Conservation (phyloP, 23 red algal genomes). For the Cyanidioschyzon merolae region DNA sequence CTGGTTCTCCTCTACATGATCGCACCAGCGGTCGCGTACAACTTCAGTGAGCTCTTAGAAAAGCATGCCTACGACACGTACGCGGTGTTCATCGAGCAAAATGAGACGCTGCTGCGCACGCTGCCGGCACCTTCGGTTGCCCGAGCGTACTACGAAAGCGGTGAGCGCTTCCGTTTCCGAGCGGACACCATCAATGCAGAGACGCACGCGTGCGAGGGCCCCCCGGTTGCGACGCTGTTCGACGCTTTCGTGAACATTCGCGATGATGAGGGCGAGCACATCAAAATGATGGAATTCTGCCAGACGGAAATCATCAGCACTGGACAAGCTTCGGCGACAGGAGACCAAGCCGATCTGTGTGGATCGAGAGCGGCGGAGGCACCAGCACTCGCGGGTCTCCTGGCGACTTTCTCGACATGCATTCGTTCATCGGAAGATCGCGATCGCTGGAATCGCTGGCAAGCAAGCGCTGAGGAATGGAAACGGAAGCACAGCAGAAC, state of each 20-base stretch:
- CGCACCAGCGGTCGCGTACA: constrained; percentile 21
- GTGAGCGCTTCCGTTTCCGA: constrained; percentile 9
- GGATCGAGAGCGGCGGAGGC: too few species aligned
- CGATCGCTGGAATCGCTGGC: background rate
- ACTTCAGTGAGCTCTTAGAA: constrained; percentile 32
- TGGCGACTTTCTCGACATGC: background rate
- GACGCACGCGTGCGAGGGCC: background rate
- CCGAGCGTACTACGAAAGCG: constrained; percentile 19
- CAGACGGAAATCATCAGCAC: background rate
- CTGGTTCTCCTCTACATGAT: constrained; percentile 17
- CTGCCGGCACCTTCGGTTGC: constrained; percentile 28
- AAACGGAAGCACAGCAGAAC: background rate
- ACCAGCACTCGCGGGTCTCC: background rate
- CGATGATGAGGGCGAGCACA: constrained; percentile 41
- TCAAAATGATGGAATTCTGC: constrained; percentile 1
- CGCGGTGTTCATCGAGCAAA: constrained; percentile 16
- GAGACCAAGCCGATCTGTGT: too few species aligned
- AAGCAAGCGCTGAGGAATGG: background rate
- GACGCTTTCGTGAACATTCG: constrained; percentile 34
- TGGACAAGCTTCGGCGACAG: too few species aligned
- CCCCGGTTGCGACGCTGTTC: constrained; percentile 17
- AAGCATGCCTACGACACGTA: constrained; percentile 40
- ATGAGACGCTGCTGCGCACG: background rate
- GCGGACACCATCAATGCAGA: background rate
- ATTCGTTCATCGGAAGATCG: background rate